Evolutionary conservation across 192 early-diverging fungal species (phyloP).

Genomic region (Spizellomyces sp.): DNA sequence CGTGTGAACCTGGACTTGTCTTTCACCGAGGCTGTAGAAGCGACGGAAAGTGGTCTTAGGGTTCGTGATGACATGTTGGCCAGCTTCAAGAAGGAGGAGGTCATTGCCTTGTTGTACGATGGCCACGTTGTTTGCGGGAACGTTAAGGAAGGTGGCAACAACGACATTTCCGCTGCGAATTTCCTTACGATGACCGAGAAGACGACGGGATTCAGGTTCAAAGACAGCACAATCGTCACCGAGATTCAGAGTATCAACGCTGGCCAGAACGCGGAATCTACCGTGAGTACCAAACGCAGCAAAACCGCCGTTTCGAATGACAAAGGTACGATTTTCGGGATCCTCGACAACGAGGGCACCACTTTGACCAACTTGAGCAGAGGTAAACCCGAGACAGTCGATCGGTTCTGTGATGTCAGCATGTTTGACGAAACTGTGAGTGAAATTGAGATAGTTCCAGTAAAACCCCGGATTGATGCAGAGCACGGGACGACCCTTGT

Average conservation of each 20-base stretch:
- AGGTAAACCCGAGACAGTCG: conserved; percentile 46
- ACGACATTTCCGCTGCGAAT: conserved; percentile 32
- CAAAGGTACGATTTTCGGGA: conserved; percentile 49
- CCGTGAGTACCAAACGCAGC: conserved; percentile 47
- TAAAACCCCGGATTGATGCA: conserved; percentile 43
- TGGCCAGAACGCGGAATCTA: conserved; percentile 39
- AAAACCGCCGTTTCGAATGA: conserved; percentile 52
- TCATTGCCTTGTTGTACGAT: conserved; percentile 50
- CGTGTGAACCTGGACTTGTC: conserved; percentile 45
- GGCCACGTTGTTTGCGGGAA: conserved; percentile 55
- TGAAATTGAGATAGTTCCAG: conserved; percentile 40
- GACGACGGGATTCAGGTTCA: conserved; percentile 30
- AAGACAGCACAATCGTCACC: conserved; percentile 39
- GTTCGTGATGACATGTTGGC: conserved; percentile 56
- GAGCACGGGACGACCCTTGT: conserved; percentile 45
- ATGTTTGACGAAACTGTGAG: conserved; percentile 34
- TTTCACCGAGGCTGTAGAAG: conserved; percentile 51
- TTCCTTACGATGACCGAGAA: conserved; percentile 48
- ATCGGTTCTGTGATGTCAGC: conserved; percentile 36
- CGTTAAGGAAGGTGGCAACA: conserved; percentile 51
- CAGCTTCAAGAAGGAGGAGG: conserved; percentile 42
- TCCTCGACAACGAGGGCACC: conserved; percentile 49
- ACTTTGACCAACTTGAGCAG: conserved; percentile 47
- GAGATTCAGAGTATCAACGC: conserved; percentile 53
- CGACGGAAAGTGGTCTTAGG: conserved; percentile 47